Evolutionary conservation across 495 filamentous ascomycete species (phyloP).

Genomic region (Aspergillus olivimuriae): DNA sequence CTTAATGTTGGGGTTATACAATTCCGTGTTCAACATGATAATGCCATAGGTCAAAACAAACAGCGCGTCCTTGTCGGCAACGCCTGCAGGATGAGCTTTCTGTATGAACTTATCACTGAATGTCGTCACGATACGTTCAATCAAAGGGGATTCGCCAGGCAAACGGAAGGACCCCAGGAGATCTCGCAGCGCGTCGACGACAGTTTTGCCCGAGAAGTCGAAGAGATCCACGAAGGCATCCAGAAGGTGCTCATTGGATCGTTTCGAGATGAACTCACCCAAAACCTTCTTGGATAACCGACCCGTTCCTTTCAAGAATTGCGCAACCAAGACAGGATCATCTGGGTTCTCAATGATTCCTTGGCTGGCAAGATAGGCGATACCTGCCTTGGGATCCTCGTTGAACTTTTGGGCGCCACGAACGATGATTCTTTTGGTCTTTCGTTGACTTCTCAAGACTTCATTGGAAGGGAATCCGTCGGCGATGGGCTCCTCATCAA

Average conservation of each 20-base stretch:
- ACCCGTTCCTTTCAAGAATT: conserved; percentile 77
- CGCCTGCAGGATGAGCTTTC: conserved; percentile 61
- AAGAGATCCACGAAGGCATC: conserved; percentile 78
- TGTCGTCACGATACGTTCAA: conserved; percentile 82
- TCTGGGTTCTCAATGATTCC: conserved; percentile 73
- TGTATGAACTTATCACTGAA: conserved; percentile 84
- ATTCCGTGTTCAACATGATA: conserved; percentile 92
- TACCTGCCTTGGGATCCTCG: conserved; percentile 82
- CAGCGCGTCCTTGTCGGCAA: conserved; percentile 83
- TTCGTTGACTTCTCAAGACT: conserved; percentile 59
- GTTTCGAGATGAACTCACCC: conserved; percentile 90
- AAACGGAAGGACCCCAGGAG: conserved; percentile 89
- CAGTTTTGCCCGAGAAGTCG: conserved; percentile 77
- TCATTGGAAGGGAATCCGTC: conserved; percentile 64
- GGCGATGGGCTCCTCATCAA: conserved; percentile 59
- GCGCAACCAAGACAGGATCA: conserved; percentile 66
- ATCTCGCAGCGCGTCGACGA: conserved; percentile 83
- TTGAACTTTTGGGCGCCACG: conserved; percentile 90
- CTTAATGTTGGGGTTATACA: conserved; percentile 91
- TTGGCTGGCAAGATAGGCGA: conserved; percentile 77
- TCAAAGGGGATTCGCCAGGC: conserved; percentile 86
- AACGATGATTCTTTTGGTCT: conserved; percentile 80
- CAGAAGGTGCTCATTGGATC: conserved; percentile 71
- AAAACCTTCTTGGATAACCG: conserved; percentile 84
- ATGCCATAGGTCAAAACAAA: conserved; percentile 92